phyloP scores from a whole-genome alignment of 495 filamentous ascomycete genomes.

The Hapsidospora chrysogenum region DNA sequence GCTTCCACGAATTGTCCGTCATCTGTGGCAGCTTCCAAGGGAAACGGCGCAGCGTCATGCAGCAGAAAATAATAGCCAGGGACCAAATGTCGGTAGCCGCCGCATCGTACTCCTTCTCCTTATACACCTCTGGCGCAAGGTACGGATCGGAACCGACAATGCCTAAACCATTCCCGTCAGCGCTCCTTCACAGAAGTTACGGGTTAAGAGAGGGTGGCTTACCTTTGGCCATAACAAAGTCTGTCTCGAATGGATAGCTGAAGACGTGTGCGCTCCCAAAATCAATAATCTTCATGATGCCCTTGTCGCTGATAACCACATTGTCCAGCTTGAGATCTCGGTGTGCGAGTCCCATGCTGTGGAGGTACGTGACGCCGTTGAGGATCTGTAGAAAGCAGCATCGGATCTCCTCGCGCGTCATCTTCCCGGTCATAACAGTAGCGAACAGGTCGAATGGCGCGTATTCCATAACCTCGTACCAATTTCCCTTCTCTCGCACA shows the following conservation, averaged over 20 bases:
- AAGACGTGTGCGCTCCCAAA: slow-evolving; percentile 97
- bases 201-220: slow-evolving; percentile 15
- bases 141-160: slow-evolving; percentile 98
- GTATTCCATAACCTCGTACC: slow-evolving; percentile 99
- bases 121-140: slow-evolving; percentile 91
- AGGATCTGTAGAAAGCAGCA: slow-evolving; percentile 92
- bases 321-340: slow-evolving; percentile 96
- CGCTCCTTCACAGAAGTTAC: slow-evolving; percentile 2
- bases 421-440: slow-evolving; percentile 98
- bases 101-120: slow-evolving; percentile 86
- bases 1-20: slow-evolving; percentile 84
- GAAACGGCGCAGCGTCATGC: slow-evolving; percentile 91
- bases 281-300: slow-evolving; percentile 99
- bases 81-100: slow-evolving; percentile 95
- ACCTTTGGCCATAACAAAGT: slow-evolving; percentile 78
- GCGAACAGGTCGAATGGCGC: slow-evolving; percentile 96
- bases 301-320: slow-evolving; percentile 88
- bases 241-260: slow-evolving; percentile 91
- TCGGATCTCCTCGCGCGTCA: slow-evolving; percentile 77
- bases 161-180: slow-evolving; percentile 33
- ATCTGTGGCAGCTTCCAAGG: slow-evolving; percentile 93
- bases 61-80: slow-evolving; percentile 95
- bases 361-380: slow-evolving; percentile 90
- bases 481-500: slow-evolving; percentile 81
- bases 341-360: slow-evolving; percentile 91